Evolutionary conservation across 2,329 filamentous ascomycete species (phyloP).

Genomic region (Fusarium begoniae): DNA sequence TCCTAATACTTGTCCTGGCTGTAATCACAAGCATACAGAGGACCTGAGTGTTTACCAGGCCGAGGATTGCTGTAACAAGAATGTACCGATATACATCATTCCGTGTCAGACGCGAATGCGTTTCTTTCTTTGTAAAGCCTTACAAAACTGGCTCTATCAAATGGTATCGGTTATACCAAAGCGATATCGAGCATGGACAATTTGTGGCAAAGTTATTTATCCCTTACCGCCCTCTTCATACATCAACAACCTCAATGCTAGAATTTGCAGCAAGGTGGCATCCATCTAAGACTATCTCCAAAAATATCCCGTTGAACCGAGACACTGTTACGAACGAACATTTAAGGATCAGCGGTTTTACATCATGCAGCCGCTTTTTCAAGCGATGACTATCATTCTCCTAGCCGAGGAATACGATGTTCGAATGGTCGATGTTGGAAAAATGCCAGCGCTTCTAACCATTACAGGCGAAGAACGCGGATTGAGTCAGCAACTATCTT

Average conservation of each 20-base stretch:
- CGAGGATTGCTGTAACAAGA: neutral
- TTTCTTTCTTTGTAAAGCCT: neutral
- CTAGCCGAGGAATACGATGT: neutral
- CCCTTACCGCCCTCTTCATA: neutral
- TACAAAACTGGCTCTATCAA: neutral
- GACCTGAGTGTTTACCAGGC: neutral
- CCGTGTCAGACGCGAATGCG: too few species aligned
- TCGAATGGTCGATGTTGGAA: neutral
- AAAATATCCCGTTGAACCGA: neutral
- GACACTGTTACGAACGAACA: rapidly evolving
- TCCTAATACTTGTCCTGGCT: neutral
- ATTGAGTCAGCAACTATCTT: neutral
- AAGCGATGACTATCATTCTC: neutral
- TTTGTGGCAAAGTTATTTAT: neutral
- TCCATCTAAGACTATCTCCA: neutral
- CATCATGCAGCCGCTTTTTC: neutral
- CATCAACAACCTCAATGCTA: neutral
- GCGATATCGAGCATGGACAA: neutral
- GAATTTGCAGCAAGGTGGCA: neutral
- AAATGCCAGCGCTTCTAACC: neutral
- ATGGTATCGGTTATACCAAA: neutral
- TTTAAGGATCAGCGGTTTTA: neutral
- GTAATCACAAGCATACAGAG: rapidly evolving
- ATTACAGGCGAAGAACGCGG: neutral
- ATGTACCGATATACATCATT: neutral